Evolutionary conservation across 73 alveolate species (phyloP).

Genomic region (Symbiodinium pilosum): DNA sequence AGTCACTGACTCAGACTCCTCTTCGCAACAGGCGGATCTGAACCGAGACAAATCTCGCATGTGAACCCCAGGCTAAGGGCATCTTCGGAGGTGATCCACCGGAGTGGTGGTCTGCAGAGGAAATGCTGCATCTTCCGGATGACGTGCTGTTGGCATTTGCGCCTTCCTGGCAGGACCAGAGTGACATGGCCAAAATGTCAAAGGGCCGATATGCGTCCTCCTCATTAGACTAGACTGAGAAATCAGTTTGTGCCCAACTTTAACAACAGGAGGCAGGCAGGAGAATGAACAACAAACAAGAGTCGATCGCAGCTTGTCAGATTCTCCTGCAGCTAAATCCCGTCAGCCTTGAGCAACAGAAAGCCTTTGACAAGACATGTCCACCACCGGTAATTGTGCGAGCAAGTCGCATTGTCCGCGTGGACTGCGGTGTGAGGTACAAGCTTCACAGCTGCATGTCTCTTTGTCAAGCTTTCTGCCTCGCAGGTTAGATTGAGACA

Average conservation of each 20-base stretch:
- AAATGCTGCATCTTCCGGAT: background rate
- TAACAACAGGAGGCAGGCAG: too few relatives aligned
- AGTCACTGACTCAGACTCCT: background rate
- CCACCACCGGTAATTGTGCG: background rate
- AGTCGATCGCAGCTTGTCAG: background rate
- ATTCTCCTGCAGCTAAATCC: too few relatives aligned
- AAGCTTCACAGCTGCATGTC: background rate
- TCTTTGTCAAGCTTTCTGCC: background rate
- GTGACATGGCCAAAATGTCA: conserved; percentile 87
- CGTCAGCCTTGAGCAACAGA: too few relatives aligned
- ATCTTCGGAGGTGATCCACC: conserved; percentile 84
- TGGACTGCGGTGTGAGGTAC: background rate
- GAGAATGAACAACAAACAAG: background rate
- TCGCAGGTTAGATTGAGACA: too few relatives aligned
- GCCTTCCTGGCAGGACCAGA: conserved; percentile 56
- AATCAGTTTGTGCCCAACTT: background rate
- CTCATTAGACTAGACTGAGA: background rate
- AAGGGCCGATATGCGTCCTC: conserved; percentile 90
- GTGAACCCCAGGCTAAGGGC: conserved; percentile 37
- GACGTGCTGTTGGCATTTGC: background rate
- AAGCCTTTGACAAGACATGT: background rate
- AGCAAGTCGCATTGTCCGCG: background rate
- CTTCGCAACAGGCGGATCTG: background rate
- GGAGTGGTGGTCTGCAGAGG: conserved; percentile 90
- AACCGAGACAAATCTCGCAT: background rate